phyloP scores from a whole-genome alignment of 2,329 filamentous ascomycete genomes.

The Penicillium sp. region DNA sequence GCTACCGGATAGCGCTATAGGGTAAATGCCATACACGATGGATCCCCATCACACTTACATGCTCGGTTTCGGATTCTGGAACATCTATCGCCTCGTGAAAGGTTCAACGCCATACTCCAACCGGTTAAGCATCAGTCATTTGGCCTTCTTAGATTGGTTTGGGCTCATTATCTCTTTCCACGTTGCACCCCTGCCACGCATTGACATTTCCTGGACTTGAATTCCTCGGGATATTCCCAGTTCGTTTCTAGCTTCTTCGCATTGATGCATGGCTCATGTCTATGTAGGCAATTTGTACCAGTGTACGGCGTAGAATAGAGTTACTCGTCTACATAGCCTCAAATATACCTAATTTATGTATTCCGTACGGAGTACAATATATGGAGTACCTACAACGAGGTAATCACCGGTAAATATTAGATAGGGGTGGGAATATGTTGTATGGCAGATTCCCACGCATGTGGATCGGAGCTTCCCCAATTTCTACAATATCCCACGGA shows the following conservation, averaged over 20 bases:
- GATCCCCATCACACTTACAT: background rate
- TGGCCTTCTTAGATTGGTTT: background rate
- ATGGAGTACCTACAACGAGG: no score
- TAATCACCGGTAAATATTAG: background rate
- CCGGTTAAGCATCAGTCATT: background rate
- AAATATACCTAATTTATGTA: no score
- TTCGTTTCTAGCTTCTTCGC: no score
- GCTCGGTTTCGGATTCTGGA: background rate
- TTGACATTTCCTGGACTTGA: background rate
- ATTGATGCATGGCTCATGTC: background rate
- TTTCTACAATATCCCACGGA: no score
- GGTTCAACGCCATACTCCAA: constrained; percentile 14
- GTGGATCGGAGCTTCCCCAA: background rate
- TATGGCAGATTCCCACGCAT: background rate
- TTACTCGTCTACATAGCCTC: no score
- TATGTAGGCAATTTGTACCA: background rate
- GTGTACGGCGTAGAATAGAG: background rate
- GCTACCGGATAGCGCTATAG: constrained; percentile 2
- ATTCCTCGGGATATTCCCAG: background rate
- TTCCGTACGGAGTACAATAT: no score
- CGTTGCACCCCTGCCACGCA: background rate
- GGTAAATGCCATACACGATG: constrained; percentile 1
- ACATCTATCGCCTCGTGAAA: constrained; percentile 4
- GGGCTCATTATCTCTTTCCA: constrained; percentile 1
- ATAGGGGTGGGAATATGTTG: no score